Evolutionary conservation across 2,329 filamentous ascomycete species (phyloP).

Genomic region (Diatrype stigma): DNA sequence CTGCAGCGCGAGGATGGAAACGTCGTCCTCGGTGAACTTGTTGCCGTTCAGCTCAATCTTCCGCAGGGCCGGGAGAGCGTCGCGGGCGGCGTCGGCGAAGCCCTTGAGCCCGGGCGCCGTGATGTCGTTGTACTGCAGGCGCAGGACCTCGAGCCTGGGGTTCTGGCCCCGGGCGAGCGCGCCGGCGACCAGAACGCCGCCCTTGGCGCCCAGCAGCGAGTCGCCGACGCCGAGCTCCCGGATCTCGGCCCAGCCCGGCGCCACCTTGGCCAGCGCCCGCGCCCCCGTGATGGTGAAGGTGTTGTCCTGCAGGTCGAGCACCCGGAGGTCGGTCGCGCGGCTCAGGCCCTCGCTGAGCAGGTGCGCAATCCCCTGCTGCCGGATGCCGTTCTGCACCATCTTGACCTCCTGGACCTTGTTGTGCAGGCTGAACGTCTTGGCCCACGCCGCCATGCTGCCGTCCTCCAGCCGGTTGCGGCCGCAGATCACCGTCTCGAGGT

Average conservation of each 20-base stretch:
- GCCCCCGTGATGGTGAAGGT: constrained; percentile 85
- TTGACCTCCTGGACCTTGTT: constrained; percentile 78
- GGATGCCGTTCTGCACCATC: constrained; percentile 98
- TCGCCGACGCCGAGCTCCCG: constrained; percentile 86
- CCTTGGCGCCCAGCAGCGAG: constrained; percentile 75
- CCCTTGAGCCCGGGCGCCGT: constrained; percentile 69
- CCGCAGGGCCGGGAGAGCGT: constrained; percentile 69
- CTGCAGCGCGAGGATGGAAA: constrained; percentile 62
- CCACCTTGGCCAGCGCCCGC: constrained; percentile 69
- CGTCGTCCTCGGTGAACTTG: constrained; percentile 84
- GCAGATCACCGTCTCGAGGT: constrained; percentile 95
- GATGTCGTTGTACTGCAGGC: constrained; percentile 94
- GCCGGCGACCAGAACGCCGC: constrained; percentile 67
- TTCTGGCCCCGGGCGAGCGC: constrained; percentile 75
- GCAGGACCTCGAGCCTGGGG: constrained; percentile 71
- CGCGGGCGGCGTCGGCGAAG: constrained; percentile 64
- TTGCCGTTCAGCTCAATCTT: constrained; percentile 95
- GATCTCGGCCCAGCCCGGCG: constrained; percentile 69
- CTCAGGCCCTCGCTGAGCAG: constrained; percentile 75
- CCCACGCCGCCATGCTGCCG: constrained; percentile 95
- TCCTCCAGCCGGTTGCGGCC: constrained; percentile 94
- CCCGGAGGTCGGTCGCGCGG: constrained; percentile 63
- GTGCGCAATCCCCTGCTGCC: constrained; percentile 83
- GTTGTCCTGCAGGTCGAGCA: constrained; percentile 94
- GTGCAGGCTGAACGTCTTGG: constrained; percentile 79